Evolutionary conservation across 192 early-diverging fungal species (phyloP).

Genomic region (Paraglomus brasilianum): DNA sequence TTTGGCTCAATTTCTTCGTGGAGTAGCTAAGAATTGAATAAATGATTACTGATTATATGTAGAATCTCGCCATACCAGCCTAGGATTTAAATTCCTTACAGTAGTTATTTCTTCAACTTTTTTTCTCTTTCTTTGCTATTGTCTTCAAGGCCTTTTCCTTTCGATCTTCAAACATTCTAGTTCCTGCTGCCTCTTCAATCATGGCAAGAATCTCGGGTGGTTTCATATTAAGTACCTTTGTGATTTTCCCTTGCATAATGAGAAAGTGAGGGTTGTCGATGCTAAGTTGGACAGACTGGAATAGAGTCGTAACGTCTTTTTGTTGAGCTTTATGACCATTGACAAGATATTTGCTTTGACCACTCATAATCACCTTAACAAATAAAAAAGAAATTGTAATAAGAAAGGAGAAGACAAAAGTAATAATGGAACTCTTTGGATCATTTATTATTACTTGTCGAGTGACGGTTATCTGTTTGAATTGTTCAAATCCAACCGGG

Average conservation of each 20-base stretch:
- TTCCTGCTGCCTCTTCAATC: conserved; percentile 99
- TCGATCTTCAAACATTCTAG: conserved; percentile 97
- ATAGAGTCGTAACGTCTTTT: conserved; percentile 85
- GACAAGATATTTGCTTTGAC: conserved; percentile 95
- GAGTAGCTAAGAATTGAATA: conserved; percentile 57
- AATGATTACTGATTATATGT: not conserved
- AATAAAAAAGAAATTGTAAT: not conserved
- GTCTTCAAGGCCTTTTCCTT: conserved; percentile 93
- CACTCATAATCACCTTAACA: conserved; percentile 75
- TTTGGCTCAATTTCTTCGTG: conserved; percentile 90
- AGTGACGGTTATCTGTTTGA: conserved; percentile 87
- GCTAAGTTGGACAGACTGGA: conserved; percentile 97
- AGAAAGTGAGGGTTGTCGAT: conserved; percentile 99
- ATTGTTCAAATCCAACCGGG: conserved; percentile 86
- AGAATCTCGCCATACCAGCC: not conserved
- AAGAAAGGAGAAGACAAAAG: not conserved
- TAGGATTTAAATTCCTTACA: conserved; percentile 33
- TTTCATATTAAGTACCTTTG: conserved; percentile 99
- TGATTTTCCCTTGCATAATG: conserved; percentile 99
- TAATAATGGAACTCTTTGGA: not conserved
- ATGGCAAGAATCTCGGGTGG: conserved; percentile 93
- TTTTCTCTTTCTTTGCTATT: conserved; percentile 93
- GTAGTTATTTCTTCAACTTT: conserved; percentile 90
- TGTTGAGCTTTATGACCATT: conserved; percentile 91
- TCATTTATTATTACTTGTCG: conserved; percentile 67